Conservation (phyloP, 2,329 filamentous ascomycete genomes). For the Colletotrichum lini region DNA sequence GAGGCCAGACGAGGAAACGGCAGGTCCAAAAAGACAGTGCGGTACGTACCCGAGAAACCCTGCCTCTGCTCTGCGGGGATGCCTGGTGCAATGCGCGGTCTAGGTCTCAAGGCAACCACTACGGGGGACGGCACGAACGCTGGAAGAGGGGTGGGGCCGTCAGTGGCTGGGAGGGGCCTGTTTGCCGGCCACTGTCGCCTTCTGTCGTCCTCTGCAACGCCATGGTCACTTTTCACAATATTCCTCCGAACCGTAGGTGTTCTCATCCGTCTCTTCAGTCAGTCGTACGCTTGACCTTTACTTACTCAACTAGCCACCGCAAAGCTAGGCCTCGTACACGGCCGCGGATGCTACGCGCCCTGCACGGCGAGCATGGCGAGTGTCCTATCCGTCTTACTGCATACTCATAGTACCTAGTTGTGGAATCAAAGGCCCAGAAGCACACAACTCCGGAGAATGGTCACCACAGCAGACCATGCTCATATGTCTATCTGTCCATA, state of each 20-base stretch:
- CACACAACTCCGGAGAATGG: not conserved
- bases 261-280: not conserved
- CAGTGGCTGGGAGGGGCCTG: constrained; percentile 35
- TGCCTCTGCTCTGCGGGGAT: constrained; percentile 24
- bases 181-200: constrained; percentile 29
- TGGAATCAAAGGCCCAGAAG: not conserved
- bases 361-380: constrained; percentile 12
- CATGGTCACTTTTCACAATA: constrained; percentile 12
- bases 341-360: constrained; percentile 3
- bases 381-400: constrained; percentile 5
- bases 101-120: constrained; percentile 34
- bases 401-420: not conserved
- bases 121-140: constrained; percentile 11
- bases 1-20: constrained; percentile 21
- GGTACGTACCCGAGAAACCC: constrained; percentile 18
- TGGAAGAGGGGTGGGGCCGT: constrained; percentile 13
- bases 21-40: not conserved
- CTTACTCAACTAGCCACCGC: not conserved
- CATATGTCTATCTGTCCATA: not conserved
- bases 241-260: not conserved
- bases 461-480: not conserved
- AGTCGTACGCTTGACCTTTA: not conserved
- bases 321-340: constrained; percentile 6
- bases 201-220: not conserved
- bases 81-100: constrained; percentile 41